These are phyloP conservation scores for Trifolium fragiferum DNA, from an alignment of 306 rosid species.

Conservation along the genomic window DNA sequence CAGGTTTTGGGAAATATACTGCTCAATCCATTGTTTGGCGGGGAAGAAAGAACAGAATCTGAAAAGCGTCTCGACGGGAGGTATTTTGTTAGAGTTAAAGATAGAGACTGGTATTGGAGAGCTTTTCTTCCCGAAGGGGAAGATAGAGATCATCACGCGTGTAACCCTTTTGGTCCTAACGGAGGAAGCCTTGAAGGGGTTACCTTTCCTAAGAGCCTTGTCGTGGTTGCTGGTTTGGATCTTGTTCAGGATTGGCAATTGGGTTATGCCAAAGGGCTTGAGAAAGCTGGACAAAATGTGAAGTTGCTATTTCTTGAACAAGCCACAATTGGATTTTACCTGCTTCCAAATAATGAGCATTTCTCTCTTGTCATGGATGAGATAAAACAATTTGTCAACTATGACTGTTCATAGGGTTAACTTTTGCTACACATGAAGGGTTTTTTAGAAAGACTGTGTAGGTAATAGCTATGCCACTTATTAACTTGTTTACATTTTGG, in stretches of 20 bases:
- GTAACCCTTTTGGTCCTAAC: conserved; percentile 91
- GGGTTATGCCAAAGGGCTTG: conserved; percentile 85
- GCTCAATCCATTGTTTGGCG: conserved; percentile 95
- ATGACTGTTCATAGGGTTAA: conserved; percentile 70
- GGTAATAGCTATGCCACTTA: conserved; percentile 69
- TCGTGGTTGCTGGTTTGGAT: conserved; percentile 96
- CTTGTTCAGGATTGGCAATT: conserved; percentile 95
- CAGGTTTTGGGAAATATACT: conserved; percentile 82
- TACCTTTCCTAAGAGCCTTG: conserved; percentile 87
- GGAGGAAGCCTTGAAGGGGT: conserved; percentile 65
- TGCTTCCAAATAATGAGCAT: conserved; percentile 87
- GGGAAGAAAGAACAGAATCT: conserved; percentile 77
- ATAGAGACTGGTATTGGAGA: conserved; percentile 98
- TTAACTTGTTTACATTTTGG: conserved; percentile 56
- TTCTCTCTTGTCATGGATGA: conserved; percentile 88
- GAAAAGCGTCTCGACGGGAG: conserved; percentile 84
- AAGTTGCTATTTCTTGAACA: conserved; percentile 77
- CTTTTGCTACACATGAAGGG: conserved; percentile 55
- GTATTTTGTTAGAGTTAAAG: conserved; percentile 81
- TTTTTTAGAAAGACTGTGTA: conserved; percentile 71
- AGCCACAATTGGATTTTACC: conserved; percentile 92
- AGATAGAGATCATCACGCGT: conserved; percentile 93
- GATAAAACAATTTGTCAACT: conserved; percentile 79
- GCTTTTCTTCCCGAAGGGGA: conserved; percentile 97
- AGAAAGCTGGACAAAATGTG: conserved; percentile 72